Conservation (phyloP, 163 green algal genomes). For the Prototheca wickerhamii region DNA sequence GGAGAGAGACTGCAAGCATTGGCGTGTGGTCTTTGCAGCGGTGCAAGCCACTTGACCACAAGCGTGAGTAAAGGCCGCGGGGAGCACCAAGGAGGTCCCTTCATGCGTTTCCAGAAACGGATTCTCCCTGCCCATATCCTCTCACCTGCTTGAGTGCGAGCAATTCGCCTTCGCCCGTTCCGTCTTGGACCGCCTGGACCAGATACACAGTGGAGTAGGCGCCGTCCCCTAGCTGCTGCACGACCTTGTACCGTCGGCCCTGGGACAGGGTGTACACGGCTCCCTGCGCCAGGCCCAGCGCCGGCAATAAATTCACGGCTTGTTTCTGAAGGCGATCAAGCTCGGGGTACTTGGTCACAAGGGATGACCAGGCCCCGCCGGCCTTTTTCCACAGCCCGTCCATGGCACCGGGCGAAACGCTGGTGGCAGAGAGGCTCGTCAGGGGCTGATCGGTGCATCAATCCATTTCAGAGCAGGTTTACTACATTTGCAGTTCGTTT, state of each 20-base stretch:
- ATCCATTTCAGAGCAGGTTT: too few species aligned
- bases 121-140: too few species aligned
- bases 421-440: too few species aligned
- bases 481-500: too few species aligned
- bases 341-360: not conserved
- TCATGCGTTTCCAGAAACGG: too few species aligned
- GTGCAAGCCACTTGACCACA: too few species aligned
- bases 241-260: constrained; percentile 13
- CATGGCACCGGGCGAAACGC: too few species aligned
- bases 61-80: too few species aligned
- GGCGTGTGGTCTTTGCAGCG: too few species aligned
- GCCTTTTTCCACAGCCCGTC: not conserved
- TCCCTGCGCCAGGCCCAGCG: not conserved
- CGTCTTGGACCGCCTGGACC: constrained; percentile 42
- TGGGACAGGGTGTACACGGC: not conserved
- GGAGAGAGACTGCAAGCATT: not conserved
- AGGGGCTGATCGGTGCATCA: too few species aligned
- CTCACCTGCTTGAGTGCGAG: constrained; percentile 62
- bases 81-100: too few species aligned
- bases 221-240: constrained; percentile 59
- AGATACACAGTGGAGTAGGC: constrained; percentile 80
- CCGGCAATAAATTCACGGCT: not conserved
- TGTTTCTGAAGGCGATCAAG: not conserved
- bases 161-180: constrained; percentile 9
- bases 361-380: not conserved